Evolutionary conservation across 306 rosid genomes (phyloP), one percentile per base, ranked within the genome.

Genomic region (Casuarina equisetifolia): DNA sequence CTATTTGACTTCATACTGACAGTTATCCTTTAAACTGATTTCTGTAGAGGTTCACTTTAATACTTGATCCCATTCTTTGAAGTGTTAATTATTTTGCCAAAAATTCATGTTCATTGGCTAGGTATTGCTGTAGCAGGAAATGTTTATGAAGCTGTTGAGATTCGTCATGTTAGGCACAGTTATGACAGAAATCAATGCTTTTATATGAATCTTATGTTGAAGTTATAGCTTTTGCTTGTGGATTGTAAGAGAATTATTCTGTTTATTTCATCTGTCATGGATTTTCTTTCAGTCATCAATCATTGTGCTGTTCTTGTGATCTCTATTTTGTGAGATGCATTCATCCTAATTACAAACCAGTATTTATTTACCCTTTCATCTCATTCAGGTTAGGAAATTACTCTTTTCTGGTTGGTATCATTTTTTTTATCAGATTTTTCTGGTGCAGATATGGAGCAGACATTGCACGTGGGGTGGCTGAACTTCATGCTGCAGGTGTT

Each of bases 401-500:
- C 69, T 15, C 6, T 39, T 66, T 66, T 7, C 32, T 66, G 15
- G 46, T 17, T 66, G 49, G 49, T 66, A 66, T 66, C 50, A 40
- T 16, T 66, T 20, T 40, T 66, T 66, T 66, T 40, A 19, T 40
- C 32, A 3, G 42, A 39, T 66, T 42, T 66, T 6, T 17, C 42
- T 11, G 9, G 42, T 66, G 49, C 49, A 95, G 99, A 89, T 95
- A 91, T 42, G 99, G 99, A 62, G 97, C 97, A 40, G 99, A 95
- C 74, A 90, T 95, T 85, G 96, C 97, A 63, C 88, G 97, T 49
- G 99, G 99, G 61, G 97, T 95, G 72, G 97, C 95, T 74, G 99
- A 95, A 82, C 97, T 95, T 79, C 99, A 95, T 76, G 97, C 99
- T 17, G 97, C 99, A 40, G 97, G 97, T 8, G 93, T 95, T 77